Percentiles rank a stretch among this genome's conserved stretches.
These are phyloP conservation scores for Cladophialophora exuberans DNA, from an alignment of 2,329 filamentous ascomycete genomes.

Conservation along the genomic window DNA sequence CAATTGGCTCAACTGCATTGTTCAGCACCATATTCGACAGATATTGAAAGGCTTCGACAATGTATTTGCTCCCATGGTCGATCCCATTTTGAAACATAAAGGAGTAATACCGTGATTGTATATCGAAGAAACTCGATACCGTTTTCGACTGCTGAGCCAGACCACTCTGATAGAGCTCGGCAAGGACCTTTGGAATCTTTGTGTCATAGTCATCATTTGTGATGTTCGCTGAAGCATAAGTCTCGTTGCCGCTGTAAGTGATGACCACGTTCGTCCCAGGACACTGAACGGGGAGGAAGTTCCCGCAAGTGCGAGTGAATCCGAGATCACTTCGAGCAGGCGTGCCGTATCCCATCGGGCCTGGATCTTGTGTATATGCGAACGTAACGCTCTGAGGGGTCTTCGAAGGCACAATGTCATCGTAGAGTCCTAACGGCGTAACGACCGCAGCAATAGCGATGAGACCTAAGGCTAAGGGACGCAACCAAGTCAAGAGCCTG, in stretches of 20 bases:
- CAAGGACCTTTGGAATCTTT: conserved; percentile 40
- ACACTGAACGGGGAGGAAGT: conserved; percentile 27
- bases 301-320: conserved; percentile 41
- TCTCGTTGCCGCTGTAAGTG: conserved; percentile 34
- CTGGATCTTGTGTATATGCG: conserved; percentile 42
- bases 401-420: conserved; percentile 38
- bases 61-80: conserved; percentile 30
- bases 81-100: conserved; percentile 22
- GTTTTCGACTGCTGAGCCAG: conserved; percentile 34
- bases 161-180: conserved; percentile 46
- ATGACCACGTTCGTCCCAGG: conserved; percentile 33
- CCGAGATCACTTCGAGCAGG: conserved; percentile 38
- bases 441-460: conserved; percentile 49
- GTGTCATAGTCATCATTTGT: conserved; percentile 37
- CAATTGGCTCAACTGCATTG: conserved; percentile 41
- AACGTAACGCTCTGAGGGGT: conserved; percentile 37
- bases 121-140: conserved; percentile 50
- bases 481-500: conserved; percentile 34
- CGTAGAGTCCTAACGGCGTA: conserved; percentile 52
- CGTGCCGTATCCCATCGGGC: conserved; percentile 46
- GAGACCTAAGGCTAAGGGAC: conserved; percentile 38
- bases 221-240: conserved; percentile 23
- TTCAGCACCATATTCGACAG: conserved; percentile 40
- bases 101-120: conserved; percentile 41
- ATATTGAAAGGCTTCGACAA: conserved; percentile 38